These are phyloP conservation scores for Arthrinium phaeospermum DNA, from an alignment of 2,329 filamentous ascomycete species.

Conservation along the genomic window DNA sequence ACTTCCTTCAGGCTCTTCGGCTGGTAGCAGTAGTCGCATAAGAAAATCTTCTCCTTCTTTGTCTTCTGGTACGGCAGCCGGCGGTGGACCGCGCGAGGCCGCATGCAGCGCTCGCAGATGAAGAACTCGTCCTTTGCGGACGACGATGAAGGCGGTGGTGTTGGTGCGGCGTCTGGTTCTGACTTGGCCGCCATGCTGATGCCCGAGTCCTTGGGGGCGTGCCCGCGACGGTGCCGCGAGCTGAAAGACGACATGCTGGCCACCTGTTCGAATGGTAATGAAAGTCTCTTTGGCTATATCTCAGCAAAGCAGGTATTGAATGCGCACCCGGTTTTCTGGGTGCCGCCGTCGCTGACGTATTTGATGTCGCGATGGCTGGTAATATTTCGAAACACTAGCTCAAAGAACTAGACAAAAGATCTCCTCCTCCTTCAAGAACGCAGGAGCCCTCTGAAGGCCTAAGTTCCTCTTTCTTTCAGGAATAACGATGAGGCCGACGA, in stretches of 20 bases:
- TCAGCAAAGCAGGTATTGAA: background rate
- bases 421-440: background rate
- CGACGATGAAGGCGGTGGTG: background rate
- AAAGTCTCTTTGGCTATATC: background rate
- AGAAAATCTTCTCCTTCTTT: background rate
- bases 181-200: conserved; percentile 6
- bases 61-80: background rate
- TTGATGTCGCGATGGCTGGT: background rate
- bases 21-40: background rate
- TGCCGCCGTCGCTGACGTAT: background rate
- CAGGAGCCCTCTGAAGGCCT: conserved; percentile 6
- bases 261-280: background rate
- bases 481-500: background rate
- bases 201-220: background rate
- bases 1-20: background rate
- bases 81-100: background rate
- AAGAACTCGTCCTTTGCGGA: background rate
- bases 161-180: background rate
- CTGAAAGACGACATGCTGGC: background rate
- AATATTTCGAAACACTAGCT: conserved; percentile 8
- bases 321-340: background rate
- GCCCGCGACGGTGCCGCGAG: background rate
- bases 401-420: background rate
- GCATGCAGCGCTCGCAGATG: background rate
- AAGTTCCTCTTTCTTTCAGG: background rate